phyloP scores from a whole-genome alignment of 495 filamentous ascomycete species.

The Penicillium herquei region DNA sequence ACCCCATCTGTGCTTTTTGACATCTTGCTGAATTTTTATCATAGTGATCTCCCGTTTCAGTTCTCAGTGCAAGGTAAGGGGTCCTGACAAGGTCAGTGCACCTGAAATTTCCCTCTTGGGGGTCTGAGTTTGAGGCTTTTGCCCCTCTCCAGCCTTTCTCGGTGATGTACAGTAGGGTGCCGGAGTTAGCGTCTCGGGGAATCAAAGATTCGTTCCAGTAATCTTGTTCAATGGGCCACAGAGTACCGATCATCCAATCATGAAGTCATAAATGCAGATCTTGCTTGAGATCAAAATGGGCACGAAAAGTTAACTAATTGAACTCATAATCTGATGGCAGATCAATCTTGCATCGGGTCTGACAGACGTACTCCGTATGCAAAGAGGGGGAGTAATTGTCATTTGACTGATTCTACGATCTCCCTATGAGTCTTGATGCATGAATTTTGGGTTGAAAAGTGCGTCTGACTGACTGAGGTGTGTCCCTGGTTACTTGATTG shows the following conservation, averaged over 20 bases:
- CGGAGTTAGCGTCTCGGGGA: conserved; percentile 9
- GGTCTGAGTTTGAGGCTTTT: not conserved
- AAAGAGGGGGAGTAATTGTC: not conserved
- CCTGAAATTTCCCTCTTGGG: not conserved
- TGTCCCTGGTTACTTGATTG: not conserved
- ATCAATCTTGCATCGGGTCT: conserved; percentile 5
- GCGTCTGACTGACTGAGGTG: not conserved
- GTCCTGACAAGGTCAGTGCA: conserved; percentile 10
- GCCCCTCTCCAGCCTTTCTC: no score
- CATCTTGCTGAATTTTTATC: not conserved
- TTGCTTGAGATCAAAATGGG: not conserved
- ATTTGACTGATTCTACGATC: not conserved
- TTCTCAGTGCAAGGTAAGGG: conserved; percentile 16
- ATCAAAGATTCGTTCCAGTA: conserved; percentile 12
- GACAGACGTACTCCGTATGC: not conserved
- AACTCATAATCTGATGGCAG: conserved; percentile 10
- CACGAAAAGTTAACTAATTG: not conserved
- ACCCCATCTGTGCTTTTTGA: conserved; percentile 11
- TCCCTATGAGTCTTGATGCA: not conserved
- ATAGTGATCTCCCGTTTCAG: conserved; percentile 17
- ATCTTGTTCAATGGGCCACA: conserved; percentile 18
- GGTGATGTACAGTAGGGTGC: not conserved
- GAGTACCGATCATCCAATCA: conserved; percentile 22
- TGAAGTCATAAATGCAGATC: not conserved
- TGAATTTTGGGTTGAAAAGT: not conserved